A percentile compares a stretch with the other conserved stretches of the same genome.
phyloP scores from a whole-genome alignment of 257 asterid genomes.

The Schizonepeta tenuifolia region DNA sequence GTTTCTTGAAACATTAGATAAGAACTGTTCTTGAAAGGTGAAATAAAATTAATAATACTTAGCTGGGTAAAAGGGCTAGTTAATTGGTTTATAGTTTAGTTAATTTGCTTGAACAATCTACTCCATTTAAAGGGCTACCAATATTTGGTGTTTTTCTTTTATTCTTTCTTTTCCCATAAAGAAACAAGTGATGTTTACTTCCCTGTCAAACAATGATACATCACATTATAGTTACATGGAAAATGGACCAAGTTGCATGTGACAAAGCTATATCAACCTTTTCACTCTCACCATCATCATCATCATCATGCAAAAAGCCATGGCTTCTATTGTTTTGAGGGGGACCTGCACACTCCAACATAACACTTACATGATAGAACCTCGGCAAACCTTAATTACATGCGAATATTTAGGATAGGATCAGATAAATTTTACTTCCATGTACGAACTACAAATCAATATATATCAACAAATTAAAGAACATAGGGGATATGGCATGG shows the following conservation, averaged over 20 bases:
- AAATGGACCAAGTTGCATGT: slow-evolving; percentile 45
- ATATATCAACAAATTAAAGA: too few relatives aligned
- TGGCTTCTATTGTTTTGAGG: slow-evolving; percentile 22
- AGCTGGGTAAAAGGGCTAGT: too few relatives aligned
- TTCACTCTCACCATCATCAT: slow-evolving; percentile 31
- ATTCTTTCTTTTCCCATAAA: slow-evolving; percentile 31
- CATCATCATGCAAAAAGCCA: slow-evolving; percentile 25
- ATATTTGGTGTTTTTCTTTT: slow-evolving; percentile 14
- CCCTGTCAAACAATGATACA: slow-evolving; percentile 29
- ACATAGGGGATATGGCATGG: too few relatives aligned
- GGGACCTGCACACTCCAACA: slow-evolving; percentile 27
- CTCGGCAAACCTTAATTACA: neutral
- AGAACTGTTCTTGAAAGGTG: slow-evolving; percentile 13
- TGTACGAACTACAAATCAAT: too few relatives aligned
- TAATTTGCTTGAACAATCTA: slow-evolving; percentile 24
- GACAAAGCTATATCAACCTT: slow-evolving; percentile 33
- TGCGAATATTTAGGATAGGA: too few relatives aligned
- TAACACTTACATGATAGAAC: neutral
- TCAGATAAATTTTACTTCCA: too few relatives aligned
- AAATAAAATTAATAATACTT: neutral
- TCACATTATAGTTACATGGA: slow-evolving; percentile 29
- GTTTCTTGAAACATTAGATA: slow-evolving; percentile 19
- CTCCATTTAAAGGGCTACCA: slow-evolving; percentile 29
- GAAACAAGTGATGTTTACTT: slow-evolving; percentile 30
- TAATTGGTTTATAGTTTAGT: neutral